Percentiles rank a stretch among this genome's conserved stretches.
These are phyloP conservation scores for Rhizopogon vulgaris DNA, from an alignment of 768 basidiomycete genomes.

Conservation along the genomic window DNA sequence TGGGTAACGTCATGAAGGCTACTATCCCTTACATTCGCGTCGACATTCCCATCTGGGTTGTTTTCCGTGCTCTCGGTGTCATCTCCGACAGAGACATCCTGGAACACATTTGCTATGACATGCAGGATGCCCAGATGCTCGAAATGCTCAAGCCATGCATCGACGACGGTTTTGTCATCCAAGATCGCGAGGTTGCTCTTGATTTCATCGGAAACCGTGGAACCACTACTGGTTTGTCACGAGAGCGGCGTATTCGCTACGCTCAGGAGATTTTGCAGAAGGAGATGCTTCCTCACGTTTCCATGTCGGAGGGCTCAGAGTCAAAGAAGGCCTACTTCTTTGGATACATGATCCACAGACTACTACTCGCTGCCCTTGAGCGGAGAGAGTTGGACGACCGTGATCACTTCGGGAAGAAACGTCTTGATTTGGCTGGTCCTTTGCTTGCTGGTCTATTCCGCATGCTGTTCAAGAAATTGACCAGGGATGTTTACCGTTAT, in stretches of 20 bases:
- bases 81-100: constrained; percentile 97
- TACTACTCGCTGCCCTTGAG: constrained; percentile 89
- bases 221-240: constrained; percentile 85
- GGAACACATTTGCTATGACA: constrained; percentile 97
- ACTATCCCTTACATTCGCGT: constrained; percentile 98
- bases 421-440: constrained; percentile 93
- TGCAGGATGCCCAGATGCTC: constrained; percentile 92
- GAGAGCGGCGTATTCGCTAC: constrained; percentile 90
- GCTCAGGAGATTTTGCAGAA: constrained; percentile 98
- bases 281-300: constrained; percentile 97
- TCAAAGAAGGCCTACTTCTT: constrained; percentile 99
- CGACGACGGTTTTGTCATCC: constrained; percentile 97
- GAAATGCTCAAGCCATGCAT: constrained; percentile 99
- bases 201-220: constrained; percentile 99
- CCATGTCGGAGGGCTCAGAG: constrained; percentile 92
- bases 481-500: constrained; percentile 95
- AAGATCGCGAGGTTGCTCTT: constrained; percentile 93
- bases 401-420: constrained; percentile 99
- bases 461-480: constrained; percentile 94
- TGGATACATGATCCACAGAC: constrained; percentile 98
- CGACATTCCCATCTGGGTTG: constrained; percentile 98
- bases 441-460: constrained; percentile 95
- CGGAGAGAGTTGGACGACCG: constrained; percentile 95
- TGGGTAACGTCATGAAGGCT: constrained; percentile 92
- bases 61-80: constrained; percentile 96